Evolutionary conservation across 1,139 yeast species (phyloP), one percentile per base, ranked within the genome.

Genomic region (Diutina sp.): DNA sequence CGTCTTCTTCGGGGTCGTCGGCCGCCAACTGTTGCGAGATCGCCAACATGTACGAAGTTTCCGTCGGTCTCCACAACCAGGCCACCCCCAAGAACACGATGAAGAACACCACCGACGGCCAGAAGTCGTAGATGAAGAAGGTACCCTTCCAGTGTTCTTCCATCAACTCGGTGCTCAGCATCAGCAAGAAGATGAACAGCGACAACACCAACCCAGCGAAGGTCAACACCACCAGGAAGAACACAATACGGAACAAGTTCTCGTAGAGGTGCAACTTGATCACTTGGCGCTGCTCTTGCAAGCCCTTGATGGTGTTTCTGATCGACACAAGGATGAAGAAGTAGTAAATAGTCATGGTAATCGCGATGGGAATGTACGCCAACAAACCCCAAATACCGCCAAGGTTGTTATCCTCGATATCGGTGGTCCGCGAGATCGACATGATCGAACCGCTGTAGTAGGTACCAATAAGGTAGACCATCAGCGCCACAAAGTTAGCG

Each of bases 31-130:
- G 98, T 58, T 90, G 90, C 4, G 97, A 90, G 63, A 91, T 91
- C 21, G 98, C 99, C 67, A 93, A 81, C 82, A 95, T 85, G 65
- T 91, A 87, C 61, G 96, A 90, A 51, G 96, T 90, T 64, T 88
- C 96, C 0, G 98, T 91, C 55, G 99, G 99, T 70, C 99, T 84
- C 99, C 99, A 95, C 61, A 93, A 81, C 76, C 90, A 84, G 12
- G 97, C 89, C 63, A 95, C 78, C 7, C 91, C 83, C 66, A 87
- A 80, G 69, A 93, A 91, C 54, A 91, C 91, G 54, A 85, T 71
- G 67, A 87, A 90, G 72, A 90, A 95, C 16, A 91, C 86, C 54
- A 90, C 80, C 59, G 96, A 85, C 47, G 97, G 96, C 97, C 99
- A 90, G 72, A 95, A 95, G 64, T 93, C 97, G 56, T 87, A 80